Base-by-base conservation (phyloP, 306 rosid genomes). In the Cyamopsis tetragonoloba region DNA sequence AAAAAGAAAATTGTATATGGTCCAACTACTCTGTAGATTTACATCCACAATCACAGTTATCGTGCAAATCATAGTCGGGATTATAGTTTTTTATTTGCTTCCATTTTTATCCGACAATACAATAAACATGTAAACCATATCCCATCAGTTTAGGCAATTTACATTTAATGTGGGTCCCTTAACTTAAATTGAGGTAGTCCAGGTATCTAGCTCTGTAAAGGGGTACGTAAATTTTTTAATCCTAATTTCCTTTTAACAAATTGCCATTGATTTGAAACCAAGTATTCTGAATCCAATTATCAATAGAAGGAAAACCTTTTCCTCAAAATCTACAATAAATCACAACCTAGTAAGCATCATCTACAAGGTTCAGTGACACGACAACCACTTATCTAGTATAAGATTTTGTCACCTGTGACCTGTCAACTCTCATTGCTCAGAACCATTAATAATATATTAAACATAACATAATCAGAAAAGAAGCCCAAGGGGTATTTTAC, bases 361-460 rank as follows among this genome's bases (percentile, higher is more conserved):
- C 26, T 30, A 51, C 4, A 62, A 27, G 26, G 15, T 44, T 41
- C 10, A 51, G 55, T 55, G 44, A 54, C n/a, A n/a, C n/a, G n/a
- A n/a, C n/a, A n/a, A n/a, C n/a, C n/a, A n/a, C n/a, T n/a, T n/a
- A n/a, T n/a, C n/a, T n/a, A n/a, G n/a, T n/a, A n/a, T n/a, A n/a
- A n/a, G n/a, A n/a, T n/a, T 17, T 34, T 62, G 55, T 83, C 89
- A 68, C 85, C 86, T 54, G 93, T 91, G 60, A 85, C 89, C 89
- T 83, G 77, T 69, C 68, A 13, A 3, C 4, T 8, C 12, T 14
- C 12, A 26, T 10, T 14, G 44, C 13, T 51, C 38, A 31, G 3
- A 67, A 50, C 7, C 31, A 66, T 46, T 44, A 2, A 23, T 6
- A 17, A 55, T 44, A 39, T 55, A 56, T 64, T 10, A 70, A 75